phyloP scores from a whole-genome alignment of 345 rosid genomes.

The Linum tenue region DNA sequence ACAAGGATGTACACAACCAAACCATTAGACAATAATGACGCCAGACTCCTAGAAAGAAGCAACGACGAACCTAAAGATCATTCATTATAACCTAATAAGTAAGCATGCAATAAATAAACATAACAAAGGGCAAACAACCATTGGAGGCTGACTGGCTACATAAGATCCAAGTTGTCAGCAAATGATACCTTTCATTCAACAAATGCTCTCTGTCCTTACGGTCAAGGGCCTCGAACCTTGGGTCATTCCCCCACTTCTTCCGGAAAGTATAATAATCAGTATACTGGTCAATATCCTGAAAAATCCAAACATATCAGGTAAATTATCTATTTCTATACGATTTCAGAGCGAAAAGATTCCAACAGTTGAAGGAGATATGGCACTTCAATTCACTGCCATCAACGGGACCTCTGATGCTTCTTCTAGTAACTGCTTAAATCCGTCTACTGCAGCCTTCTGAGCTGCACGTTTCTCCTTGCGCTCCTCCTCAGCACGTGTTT shows the following conservation, averaged over 20 bases:
- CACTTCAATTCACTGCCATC: constrained; percentile 4
- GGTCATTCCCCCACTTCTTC: constrained; percentile 83
- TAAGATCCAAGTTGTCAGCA: not conserved
- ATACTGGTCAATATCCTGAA: constrained; percentile 73
- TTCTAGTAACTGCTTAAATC: constrained; percentile 77
- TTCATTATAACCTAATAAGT: too few species aligned
- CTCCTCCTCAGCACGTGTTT: constrained; percentile 97
- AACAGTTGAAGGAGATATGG: constrained; percentile 5
- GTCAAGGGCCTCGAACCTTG: constrained; percentile 73
- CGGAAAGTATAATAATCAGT: constrained; percentile 71
- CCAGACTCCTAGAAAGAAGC: too few species aligned
- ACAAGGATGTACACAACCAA: too few species aligned
- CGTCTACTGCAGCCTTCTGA: constrained; percentile 88
- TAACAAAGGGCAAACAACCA: too few species aligned
- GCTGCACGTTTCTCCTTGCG: constrained; percentile 97
- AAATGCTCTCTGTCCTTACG: constrained; percentile 78
- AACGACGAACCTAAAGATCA: too few species aligned
- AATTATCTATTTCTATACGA: constrained; percentile 17
- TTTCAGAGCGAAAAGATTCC: constrained; percentile 9
- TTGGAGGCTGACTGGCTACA: not conserved
- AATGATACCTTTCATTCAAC: constrained; percentile 73
- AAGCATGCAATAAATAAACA: too few species aligned
- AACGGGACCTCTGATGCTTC: constrained; percentile 59
- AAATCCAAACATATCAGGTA: constrained; percentile 8
- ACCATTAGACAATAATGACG: too few species aligned